Percentiles rank a stretch among this genome's conserved stretches.
These are phyloP conservation scores for Maudiozyma saulgeensis DNA, from an alignment of 805 yeast genomes.

Conservation along the genomic window DNA sequence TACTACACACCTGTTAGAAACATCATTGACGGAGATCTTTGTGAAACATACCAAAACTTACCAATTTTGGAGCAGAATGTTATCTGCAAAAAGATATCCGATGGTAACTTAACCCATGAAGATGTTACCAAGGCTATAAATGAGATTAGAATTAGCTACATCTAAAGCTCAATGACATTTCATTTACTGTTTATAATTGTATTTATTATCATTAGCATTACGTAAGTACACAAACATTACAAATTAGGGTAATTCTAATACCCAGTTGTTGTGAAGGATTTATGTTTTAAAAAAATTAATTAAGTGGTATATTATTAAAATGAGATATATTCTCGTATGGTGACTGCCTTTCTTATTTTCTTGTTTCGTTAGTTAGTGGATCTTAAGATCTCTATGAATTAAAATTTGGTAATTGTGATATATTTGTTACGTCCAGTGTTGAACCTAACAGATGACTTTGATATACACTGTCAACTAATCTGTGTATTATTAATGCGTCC, in stretches of 20 bases:
- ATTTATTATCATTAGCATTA: not conserved
- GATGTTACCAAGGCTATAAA: constrained; percentile 14
- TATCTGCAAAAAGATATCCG: constrained; percentile 23
- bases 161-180: constrained; percentile 9
- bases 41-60: constrained; percentile 45
- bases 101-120: constrained; percentile 29
- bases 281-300: too few relatives aligned
- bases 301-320: too few relatives aligned
- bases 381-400: not conserved
- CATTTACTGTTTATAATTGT: not conserved
- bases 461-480: constrained; percentile 21
- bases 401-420: constrained; percentile 6
- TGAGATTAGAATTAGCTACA: constrained; percentile 22
- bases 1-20: constrained; percentile 71
- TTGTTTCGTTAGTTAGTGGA: not conserved
- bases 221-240: not conserved
- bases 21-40: constrained; percentile 80
- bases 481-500: constrained; percentile 20
- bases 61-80: constrained; percentile 14
- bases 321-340: not conserved
- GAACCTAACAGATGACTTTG: constrained; percentile 18
- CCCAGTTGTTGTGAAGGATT: too few relatives aligned
- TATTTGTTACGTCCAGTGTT: constrained; percentile 13
- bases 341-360: not conserved
- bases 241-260: not conserved